Evolutionary conservation across 2,329 filamentous ascomycete species (phyloP), one percentile per base, ranked within the genome.

Genomic region (Achaetomium macrosporum): DNA sequence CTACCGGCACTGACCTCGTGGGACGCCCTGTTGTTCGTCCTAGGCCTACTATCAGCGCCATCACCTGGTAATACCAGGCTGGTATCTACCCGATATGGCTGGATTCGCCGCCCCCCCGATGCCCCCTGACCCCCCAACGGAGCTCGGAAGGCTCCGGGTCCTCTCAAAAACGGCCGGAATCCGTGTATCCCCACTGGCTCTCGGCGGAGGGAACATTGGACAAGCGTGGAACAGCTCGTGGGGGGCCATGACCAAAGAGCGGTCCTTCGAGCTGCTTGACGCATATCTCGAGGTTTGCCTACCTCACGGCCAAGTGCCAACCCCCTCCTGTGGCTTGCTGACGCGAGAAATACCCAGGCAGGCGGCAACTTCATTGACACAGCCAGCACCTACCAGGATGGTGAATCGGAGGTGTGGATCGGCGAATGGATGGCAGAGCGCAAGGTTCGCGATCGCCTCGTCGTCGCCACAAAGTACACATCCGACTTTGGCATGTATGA

Each of bases 311-410:
- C n/a, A 25, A 25, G 7, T 4, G 25, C 25, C 25, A 7, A 25
- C 25, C n/a, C n/a, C n/a, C n/a, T n/a, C n/a, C n/a, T n/a, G n/a
- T 25, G 25, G 25, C 25, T 25, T 4, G 25, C 42, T 45, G 13
- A 45, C 42, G 12, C 7, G 25, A 25, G 25, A 25, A 25, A 25
- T 4, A 35, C 2, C 6, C 42, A 36, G 12, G 58, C 74, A 0
- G 83, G 83, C 4, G 83, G 84, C 13, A 87, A 87, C 68, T 85
- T 87, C 65, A 83, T 87, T 63, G 84, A 87, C 65, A 85, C 81
- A 0, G 68, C 78, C 59, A 80, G 77, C 68, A 73, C 72, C 58
- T 84, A 84, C 66, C 77, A 83, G 60, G 60, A 75, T 54, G 79
- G 78, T 48, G 68, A 84, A 61, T 82, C 78, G 0, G 81, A 84